These are phyloP conservation scores for Heterobasidion occidentale DNA, from an alignment of 1,284 basidiomycete species.

Conservation along the genomic window DNA sequence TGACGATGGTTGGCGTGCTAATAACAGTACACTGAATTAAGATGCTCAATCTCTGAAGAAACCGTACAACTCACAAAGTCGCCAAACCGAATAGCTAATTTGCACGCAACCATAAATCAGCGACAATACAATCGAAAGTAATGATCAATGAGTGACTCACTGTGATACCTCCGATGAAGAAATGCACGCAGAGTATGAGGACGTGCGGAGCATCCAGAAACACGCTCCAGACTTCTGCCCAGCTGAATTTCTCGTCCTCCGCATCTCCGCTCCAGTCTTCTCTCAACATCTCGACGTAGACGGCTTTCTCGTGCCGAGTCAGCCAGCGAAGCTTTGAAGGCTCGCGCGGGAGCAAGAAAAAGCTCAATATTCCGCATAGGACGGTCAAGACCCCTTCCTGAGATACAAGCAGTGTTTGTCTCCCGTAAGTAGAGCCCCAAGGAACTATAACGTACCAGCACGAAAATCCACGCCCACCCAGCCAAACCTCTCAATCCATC, in stretches of 20 bases:
- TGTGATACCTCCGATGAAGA: conserved; percentile 18
- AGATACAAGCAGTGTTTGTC: background rate
- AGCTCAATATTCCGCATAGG: conserved; percentile 28
- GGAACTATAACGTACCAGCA: conserved; percentile 27
- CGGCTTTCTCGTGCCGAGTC: conserved; percentile 21
- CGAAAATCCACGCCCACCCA: conserved; percentile 64
- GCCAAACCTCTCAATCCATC: conserved; percentile 35
- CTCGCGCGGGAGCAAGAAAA: conserved; percentile 33
- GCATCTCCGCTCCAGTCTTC: conserved; percentile 21
- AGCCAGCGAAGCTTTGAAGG: conserved; percentile 29
- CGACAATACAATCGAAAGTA: background rate
- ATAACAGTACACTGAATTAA: background rate
- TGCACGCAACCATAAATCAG: background rate
- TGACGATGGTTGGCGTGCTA: conserved; percentile 27
- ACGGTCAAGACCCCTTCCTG: conserved; percentile 37
- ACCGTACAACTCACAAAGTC: conserved; percentile 13
- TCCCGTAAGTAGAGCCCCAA: too few relatives aligned
- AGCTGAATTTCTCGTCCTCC: conserved; percentile 17
- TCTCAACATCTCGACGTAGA: conserved; percentile 24
- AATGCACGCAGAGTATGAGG: conserved; percentile 11
- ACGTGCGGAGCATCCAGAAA: conserved; percentile 24
- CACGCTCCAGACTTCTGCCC: conserved; percentile 20
- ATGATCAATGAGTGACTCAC: conserved; percentile 6
- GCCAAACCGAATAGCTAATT: conserved; percentile 15
- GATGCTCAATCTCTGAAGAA: background rate